These are phyloP conservation scores for Vaucheria bursata DNA, from an alignment of 352 stramenopile species.

Conservation along the genomic window DNA sequence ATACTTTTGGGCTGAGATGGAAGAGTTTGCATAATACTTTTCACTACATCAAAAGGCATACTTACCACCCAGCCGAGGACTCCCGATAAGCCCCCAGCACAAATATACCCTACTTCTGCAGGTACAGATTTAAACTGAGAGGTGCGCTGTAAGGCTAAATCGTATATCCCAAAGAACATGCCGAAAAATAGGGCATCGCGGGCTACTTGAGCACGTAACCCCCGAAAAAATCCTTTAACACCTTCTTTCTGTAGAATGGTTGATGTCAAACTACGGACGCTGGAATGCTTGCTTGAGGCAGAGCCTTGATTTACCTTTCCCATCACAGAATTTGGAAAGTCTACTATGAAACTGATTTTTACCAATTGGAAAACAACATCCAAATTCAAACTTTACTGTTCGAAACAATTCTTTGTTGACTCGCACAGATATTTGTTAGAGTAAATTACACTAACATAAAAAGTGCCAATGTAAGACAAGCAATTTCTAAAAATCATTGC, in stretches of 20 bases:
- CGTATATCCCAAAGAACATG: conserved; percentile 66
- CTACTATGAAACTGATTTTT: no score
- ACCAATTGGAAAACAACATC: no score
- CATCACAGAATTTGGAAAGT: no score
- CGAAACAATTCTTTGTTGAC: no score
- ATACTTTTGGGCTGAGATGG: neutral
- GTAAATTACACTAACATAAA: no score
- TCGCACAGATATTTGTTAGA: no score
- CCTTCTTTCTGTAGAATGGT: conserved; percentile 52
- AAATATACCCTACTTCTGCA: conserved; percentile 61
- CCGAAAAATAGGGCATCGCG: conserved; percentile 67
- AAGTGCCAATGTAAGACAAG: no score
- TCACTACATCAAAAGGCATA: conserved; percentile 70
- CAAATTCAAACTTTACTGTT: no score
- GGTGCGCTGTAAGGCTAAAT: conserved; percentile 48
- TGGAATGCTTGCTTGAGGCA: conserved; percentile 13
- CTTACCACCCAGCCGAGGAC: conserved; percentile 63
- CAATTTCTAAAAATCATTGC: no score
- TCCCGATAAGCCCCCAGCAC: conserved; percentile 59
- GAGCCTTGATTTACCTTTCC: neutral
- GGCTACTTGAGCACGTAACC: conserved; percentile 64
- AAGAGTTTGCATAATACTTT: conserved; percentile 67
- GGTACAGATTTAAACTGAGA: no score
- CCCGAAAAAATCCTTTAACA: conserved; percentile 56
- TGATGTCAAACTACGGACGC: conserved; percentile 32